Evolutionary conservation across 192 early-diverging fungal species (phyloP).

Genomic region (Phlyctochytrium planicorne): DNA sequence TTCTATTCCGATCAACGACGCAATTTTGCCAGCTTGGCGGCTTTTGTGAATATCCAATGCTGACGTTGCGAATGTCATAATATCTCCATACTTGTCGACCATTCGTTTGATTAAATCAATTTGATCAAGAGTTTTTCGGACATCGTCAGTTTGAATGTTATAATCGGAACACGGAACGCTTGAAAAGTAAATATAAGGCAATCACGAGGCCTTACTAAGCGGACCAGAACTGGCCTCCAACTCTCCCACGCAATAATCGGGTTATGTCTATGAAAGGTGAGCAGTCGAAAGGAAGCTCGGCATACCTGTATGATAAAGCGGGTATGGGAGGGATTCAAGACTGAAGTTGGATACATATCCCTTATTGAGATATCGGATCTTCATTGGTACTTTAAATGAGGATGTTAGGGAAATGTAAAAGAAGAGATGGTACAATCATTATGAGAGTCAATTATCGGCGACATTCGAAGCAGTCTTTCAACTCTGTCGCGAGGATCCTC

Average conservation of each 20-base stretch:
- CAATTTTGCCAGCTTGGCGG: conserved; percentile 43
- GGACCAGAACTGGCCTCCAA: conserved; percentile 44
- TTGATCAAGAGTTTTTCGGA: conserved; percentile 39
- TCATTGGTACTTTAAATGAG: neutral
- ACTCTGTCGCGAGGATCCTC: conserved; percentile 21
- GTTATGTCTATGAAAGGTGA: conserved; percentile 38
- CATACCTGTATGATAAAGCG: neutral
- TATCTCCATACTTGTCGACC: conserved; percentile 44
- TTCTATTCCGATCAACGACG: conserved; percentile 66
- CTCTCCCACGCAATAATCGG: conserved; percentile 27
- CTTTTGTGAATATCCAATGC: conserved; percentile 47
- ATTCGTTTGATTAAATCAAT: conserved; percentile 68
- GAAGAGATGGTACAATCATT: conserved; percentile 18
- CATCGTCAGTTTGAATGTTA: conserved; percentile 15
- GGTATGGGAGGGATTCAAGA: neutral
- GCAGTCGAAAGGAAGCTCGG: conserved; percentile 17
- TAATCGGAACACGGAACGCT: conserved; percentile 6
- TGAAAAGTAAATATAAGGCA: neutral
- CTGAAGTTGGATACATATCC: neutral
- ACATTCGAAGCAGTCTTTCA: conserved; percentile 14
- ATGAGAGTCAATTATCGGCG: conserved; percentile 28
- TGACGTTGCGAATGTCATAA: conserved; percentile 41
- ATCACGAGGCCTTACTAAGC: conserved; percentile 34
- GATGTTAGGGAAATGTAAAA: neutral
- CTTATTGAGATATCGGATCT: neutral